A percentile compares a stretch with the other conserved stretches of the same genome.
Conservation (phyloP, 108 stramenopile genomes). For the Conticribra weissflogii region DNA sequence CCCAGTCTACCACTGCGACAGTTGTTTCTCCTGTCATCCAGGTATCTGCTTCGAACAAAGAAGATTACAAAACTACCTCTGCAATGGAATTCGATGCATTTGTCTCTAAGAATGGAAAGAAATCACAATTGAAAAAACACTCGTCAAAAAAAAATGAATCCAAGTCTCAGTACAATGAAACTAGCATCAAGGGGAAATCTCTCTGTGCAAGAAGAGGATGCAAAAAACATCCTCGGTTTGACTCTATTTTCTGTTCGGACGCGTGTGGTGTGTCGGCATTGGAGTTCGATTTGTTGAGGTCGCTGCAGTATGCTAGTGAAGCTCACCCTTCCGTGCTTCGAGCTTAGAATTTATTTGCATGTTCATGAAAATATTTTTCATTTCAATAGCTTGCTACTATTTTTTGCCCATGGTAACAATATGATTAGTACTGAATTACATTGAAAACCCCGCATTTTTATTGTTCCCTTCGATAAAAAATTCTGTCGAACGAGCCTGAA, state of each 20-base stretch:
- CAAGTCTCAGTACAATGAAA: neutral
- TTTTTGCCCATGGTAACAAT: too few relatives aligned
- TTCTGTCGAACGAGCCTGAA: too few relatives aligned
- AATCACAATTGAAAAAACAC: neutral
- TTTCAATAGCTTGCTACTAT: too few relatives aligned
- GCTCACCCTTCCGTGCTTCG: constrained; percentile 62
- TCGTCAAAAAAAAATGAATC: neutral
- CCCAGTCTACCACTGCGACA: neutral
- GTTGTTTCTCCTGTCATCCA: neutral
- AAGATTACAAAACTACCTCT: constrained; percentile 1
- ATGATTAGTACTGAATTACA: too few relatives aligned
- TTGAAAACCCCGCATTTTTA: too few relatives aligned
- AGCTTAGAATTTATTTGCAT: too few relatives aligned
- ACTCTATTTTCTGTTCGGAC: constrained; percentile 87
- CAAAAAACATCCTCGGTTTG: constrained; percentile 63
- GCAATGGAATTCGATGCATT: neutral
- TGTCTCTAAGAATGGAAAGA: neutral
- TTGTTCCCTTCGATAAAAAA: too few relatives aligned
- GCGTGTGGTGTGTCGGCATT: constrained; percentile 73
- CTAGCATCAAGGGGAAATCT: neutral
- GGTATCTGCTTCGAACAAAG: neutral
- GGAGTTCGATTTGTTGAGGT: constrained; percentile 70
- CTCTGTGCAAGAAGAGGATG: constrained; percentile 63
- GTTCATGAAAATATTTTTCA: too few relatives aligned
- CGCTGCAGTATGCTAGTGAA: constrained; percentile 68